Percentiles rank a stretch among this genome's conserved stretches.
Conservation (phyloP, 2,329 filamentous ascomycete species). For the Diplodia intermedia region DNA sequence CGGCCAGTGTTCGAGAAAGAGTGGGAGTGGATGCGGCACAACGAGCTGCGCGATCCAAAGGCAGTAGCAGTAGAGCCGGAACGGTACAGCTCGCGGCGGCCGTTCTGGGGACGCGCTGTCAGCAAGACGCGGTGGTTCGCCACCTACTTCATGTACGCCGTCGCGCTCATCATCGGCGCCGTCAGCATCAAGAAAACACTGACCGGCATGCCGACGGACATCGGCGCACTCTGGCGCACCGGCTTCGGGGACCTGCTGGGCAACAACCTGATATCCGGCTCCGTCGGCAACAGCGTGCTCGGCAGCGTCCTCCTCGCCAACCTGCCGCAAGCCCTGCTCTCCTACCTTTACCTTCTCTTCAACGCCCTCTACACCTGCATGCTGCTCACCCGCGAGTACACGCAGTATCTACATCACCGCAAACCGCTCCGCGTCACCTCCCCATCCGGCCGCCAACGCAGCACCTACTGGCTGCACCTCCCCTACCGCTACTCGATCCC, state of each 20-base stretch:
- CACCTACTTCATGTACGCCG: constrained; percentile 17
- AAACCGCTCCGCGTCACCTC: constrained; percentile 50
- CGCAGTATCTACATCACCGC: constrained; percentile 43
- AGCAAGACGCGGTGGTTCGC: constrained; percentile 24
- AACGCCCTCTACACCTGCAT: constrained; percentile 58
- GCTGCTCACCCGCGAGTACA: constrained; percentile 57
- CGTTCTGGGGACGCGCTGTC: constrained; percentile 19
- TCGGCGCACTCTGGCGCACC: constrained; percentile 33
- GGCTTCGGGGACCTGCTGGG: constrained; percentile 31
- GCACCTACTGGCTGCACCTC: constrained; percentile 52
- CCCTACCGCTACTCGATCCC: constrained; percentile 51
- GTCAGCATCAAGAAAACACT: constrained; percentile 31
- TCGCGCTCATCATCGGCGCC: constrained; percentile 21
- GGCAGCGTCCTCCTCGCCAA: constrained; percentile 13
- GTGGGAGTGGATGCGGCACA: constrained; percentile 21
- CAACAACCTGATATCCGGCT: constrained; percentile 17
- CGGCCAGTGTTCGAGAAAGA: constrained; percentile 21
- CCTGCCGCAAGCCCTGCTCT: constrained; percentile 46
- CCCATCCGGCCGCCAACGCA: constrained; percentile 47
- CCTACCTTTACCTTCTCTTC: constrained; percentile 55
- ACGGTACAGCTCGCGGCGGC: not conserved
- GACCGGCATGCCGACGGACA: constrained; percentile 6
- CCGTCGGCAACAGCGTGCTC: constrained; percentile 31
- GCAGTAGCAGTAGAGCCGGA: not conserved
- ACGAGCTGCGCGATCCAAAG: not conserved